Evolutionary conservation across 2,329 filamentous ascomycete genomes (phyloP).

Genomic region (Beauveria scarabaeidicola): DNA sequence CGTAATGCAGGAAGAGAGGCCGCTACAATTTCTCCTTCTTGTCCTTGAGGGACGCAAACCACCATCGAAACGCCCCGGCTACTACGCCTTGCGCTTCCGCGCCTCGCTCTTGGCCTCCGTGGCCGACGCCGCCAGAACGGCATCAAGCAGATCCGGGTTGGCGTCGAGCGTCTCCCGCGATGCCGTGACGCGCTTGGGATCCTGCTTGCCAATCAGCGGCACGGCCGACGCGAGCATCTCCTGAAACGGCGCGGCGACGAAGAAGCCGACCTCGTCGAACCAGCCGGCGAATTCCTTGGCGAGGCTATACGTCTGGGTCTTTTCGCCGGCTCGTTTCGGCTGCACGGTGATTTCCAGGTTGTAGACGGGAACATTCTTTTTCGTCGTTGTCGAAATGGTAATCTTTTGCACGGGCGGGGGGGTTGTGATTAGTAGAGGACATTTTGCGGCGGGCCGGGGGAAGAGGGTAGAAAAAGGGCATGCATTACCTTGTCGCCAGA

Average conservation of each 20-base stretch:
- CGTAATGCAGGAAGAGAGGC: background rate
- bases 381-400: conserved; percentile 60
- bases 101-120: conserved; percentile 28
- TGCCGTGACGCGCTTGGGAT: conserved; percentile 48
- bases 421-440: background rate
- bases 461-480: background rate
- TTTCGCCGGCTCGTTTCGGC: conserved; percentile 26
- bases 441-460: background rate
- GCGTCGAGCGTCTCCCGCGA: conserved; percentile 30
- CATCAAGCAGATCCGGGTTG: conserved; percentile 41
- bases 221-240: conserved; percentile 63
- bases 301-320: conserved; percentile 41
- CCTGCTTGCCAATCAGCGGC: conserved; percentile 54
- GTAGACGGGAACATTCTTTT: conserved; percentile 78
- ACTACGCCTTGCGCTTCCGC: conserved; percentile 40
- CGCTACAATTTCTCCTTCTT: background rate
- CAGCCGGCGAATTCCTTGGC: conserved; percentile 61
- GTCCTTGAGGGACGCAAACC: background rate
- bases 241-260: conserved; percentile 70
- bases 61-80: background rate
- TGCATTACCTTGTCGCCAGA: conserved; percentile 55
- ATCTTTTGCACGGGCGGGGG: conserved; percentile 42
- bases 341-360: conserved; percentile 55
- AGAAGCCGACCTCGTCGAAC: conserved; percentile 67
- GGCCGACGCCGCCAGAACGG: conserved; percentile 32